Evolutionary conservation across 495 filamentous ascomycete genomes (phyloP).

Genomic region (Aspergillus steynii): DNA sequence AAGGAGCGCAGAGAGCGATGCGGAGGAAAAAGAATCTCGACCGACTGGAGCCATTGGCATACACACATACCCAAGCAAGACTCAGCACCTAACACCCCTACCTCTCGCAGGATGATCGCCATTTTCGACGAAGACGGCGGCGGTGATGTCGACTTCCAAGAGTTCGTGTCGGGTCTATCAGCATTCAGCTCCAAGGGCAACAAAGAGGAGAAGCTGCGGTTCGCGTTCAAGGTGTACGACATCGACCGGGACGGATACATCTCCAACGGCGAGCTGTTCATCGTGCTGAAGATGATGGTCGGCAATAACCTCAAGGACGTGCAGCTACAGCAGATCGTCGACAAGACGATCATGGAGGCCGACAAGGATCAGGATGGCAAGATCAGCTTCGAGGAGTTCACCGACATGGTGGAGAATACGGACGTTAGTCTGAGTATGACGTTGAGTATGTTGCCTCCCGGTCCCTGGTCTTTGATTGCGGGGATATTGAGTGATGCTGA

Average conservation of each 20-base stretch:
- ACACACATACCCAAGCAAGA: too few relatives aligned
- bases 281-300: slow-evolving; percentile 99
- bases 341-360: slow-evolving; percentile 99
- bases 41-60: too few relatives aligned
- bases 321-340: slow-evolving; percentile 91
- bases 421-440: slow-evolving; percentile 99
- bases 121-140: slow-evolving; percentile 99
- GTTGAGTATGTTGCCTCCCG: slow-evolving; percentile 62
- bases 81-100: not conserved
- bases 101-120: slow-evolving; percentile 79
- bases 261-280: slow-evolving; percentile 97
- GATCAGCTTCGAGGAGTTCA: slow-evolving; percentile 99
- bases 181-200: slow-evolving; percentile 98
- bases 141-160: slow-evolving; percentile 97
- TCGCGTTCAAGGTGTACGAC: slow-evolving; percentile 99
- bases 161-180: slow-evolving; percentile 94
- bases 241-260: slow-evolving; percentile 99
- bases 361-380: slow-evolving; percentile 94
- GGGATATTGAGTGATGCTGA: slow-evolving; percentile 21
- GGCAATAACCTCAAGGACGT: slow-evolving; percentile 99
- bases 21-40: too few relatives aligned
- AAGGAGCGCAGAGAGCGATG: not conserved
- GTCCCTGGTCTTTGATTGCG: not conserved
- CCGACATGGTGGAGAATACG: slow-evolving; percentile 97
- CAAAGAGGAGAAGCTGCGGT: slow-evolving; percentile 97